Percentiles rank a stretch among this genome's conserved stretches.
Evolutionary conservation across 805 yeast species (phyloP).

Genomic region (Kodamaea lidongshanica): DNA sequence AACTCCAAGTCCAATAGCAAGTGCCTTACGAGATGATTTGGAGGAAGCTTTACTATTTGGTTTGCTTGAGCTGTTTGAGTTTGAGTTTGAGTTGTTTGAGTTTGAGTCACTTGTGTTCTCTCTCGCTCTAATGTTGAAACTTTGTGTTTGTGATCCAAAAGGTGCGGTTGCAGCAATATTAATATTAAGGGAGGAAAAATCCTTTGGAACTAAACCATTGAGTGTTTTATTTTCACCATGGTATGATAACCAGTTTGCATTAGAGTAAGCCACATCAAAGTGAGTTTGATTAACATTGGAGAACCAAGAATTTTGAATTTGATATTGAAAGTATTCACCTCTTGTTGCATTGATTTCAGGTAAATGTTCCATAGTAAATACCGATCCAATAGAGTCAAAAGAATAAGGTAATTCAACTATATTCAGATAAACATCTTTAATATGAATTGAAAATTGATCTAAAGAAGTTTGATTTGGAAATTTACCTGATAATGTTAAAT

Average conservation of each 20-base stretch:
- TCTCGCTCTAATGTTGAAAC: conserved; percentile 52
- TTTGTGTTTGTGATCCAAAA: conserved; percentile 24
- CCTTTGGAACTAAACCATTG: conserved; percentile 52
- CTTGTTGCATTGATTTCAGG: conserved; percentile 63
- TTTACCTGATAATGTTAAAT: conserved; percentile 46
- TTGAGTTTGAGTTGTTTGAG: conserved; percentile 22
- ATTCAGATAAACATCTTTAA: conserved; percentile 57
- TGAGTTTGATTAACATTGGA: conserved; percentile 47
- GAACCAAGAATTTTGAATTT: conserved; percentile 50
- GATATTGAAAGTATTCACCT: conserved; percentile 53
- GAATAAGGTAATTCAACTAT: conserved; percentile 52
- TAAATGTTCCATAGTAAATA: conserved; percentile 50
- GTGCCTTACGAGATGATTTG: conserved; percentile 22
- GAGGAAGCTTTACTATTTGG: conserved; percentile 2
- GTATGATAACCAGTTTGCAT: conserved; percentile 59
- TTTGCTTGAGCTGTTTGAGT: conserved; percentile 19
- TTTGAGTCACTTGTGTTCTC: conserved; percentile 17
- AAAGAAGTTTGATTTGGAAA: conserved; percentile 44
- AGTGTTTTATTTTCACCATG: conserved; percentile 57
- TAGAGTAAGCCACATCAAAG: conserved; percentile 36
- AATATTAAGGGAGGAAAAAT: conserved; percentile 21
- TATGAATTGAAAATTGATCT: conserved; percentile 47
- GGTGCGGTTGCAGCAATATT: conserved; percentile 25
- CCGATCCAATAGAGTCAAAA: conserved; percentile 46
- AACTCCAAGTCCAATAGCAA: conserved; percentile 92